These are phyloP conservation scores for Oemleria cerasiformis DNA, from an alignment of 306 rosid genomes.

Conservation along the genomic window DNA sequence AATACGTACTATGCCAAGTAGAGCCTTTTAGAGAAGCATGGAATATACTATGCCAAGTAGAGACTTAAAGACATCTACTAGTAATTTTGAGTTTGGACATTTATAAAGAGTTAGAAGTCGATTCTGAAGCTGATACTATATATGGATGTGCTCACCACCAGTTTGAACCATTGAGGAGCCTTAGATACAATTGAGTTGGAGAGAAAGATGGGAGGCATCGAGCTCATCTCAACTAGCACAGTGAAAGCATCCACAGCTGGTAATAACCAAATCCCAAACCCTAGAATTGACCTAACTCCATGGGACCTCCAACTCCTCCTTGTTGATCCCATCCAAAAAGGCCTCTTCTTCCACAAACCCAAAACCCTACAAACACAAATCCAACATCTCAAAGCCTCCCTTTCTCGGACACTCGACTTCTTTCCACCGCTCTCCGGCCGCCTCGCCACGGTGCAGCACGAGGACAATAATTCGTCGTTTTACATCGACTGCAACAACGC, in stretches of 20 bases:
- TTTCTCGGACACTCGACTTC: constrained; percentile 9
- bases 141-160: too few relatives aligned
- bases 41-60: too few relatives aligned
- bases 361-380: constrained; percentile 1
- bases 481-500: constrained; percentile 31
- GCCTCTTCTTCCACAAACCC: constrained; percentile 29
- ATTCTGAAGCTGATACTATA: too few relatives aligned
- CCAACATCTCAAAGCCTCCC: constrained; percentile 22
- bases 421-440: constrained; percentile 17
- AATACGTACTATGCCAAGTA: too few relatives aligned
- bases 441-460: background rate
- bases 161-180: background rate
- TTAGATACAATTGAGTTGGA: background rate
- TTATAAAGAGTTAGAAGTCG: too few relatives aligned
- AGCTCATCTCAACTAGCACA: background rate
- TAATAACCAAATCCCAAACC: background rate
- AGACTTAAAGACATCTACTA: too few relatives aligned
- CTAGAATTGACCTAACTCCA: constrained; percentile 27
- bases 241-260: background rate
- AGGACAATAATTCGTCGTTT: constrained; percentile 9
- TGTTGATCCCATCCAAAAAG: constrained; percentile 27
- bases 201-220: background rate
- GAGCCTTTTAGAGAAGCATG: too few relatives aligned
- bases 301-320: constrained; percentile 41
- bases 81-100: too few relatives aligned